Base-by-base conservation (phyloP, 2,329 filamentous ascomycete genomes). In the Colletotrichum tamarilloi region DNA sequence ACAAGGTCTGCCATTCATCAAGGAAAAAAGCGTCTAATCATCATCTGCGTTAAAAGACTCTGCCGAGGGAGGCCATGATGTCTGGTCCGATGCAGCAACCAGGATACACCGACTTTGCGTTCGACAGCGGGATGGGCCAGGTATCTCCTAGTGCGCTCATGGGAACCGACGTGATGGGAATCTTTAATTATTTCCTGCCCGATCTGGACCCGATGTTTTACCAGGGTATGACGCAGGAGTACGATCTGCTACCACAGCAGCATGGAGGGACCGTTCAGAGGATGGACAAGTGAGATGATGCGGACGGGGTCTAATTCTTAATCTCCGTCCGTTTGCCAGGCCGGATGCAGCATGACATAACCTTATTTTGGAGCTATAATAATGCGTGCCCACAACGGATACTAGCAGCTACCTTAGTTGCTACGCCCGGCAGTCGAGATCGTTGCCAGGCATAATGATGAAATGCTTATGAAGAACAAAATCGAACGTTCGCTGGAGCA, bases 91-190 rank as follows among this genome's bases (percentile, higher is more conserved):
- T 68, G 46, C 53, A 49, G 22, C 42, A 22, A 49, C 46, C 46
- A 19, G 72, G 63, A 73, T 63, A 69, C 66, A n/a, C 46, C 71
- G 62, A 76, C 26, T 76, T 77, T 52, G 73, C 73, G 1, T 73
- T 75, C 28, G 62, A 75, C 14, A 72, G 73, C n/a, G 55, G 46
- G 12, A 4, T 67, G 11, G 32, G 60, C 7, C 68, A 64, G 42
- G 49, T 64, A 14, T 64, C 68, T 5, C 52, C 59, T 3, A 42
- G 59, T 19, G 42, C 68, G 7, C 63, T 69, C 6, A 74, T 70
- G 56, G 78, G 77, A 3, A 79, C 75, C 4, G 75, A 79, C 28
- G 76, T 79, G 1, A 79, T 78, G 75, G 76, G 76, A 32, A 71
- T 79, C 16, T 79, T 79, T 42, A 79, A 75, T 49, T 79, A 76